phyloP scores from a whole-genome alignment of 305 asterid genomes.

The Lippia alba region DNA sequence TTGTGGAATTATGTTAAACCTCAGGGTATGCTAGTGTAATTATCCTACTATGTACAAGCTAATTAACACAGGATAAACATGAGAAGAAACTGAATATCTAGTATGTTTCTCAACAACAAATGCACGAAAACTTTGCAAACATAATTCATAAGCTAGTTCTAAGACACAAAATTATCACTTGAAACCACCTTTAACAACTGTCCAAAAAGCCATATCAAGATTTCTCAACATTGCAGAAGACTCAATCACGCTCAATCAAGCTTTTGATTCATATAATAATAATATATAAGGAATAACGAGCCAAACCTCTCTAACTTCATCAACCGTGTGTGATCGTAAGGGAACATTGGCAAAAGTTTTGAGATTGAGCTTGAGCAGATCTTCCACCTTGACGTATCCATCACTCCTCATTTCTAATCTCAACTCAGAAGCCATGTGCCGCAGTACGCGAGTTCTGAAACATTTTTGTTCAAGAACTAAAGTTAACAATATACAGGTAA shows the following conservation, averaged over 20 bases:
- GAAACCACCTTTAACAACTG: background rate
- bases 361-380: conserved; percentile 73
- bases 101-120: background rate
- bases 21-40: too few relatives aligned
- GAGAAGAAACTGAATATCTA: background rate
- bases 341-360: conserved; percentile 77
- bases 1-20: too few relatives aligned
- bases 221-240: background rate
- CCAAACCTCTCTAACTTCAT: conserved; percentile 81
- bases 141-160: conserved; percentile 5
- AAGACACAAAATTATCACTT: background rate
- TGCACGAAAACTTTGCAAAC: background rate
- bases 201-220: background rate
- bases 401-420: conserved; percentile 82
- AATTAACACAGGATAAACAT: background rate
- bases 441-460: conserved; percentile 79
- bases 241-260: conserved; percentile 5
- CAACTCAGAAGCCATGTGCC: conserved; percentile 92
- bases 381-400: conserved; percentile 89
- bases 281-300: conserved; percentile 11
- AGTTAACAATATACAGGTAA: background rate
- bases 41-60: too few relatives aligned
- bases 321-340: conserved; percentile 69
- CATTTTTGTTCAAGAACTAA: background rate
- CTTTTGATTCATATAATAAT: background rate